Conservation (phyloP, 345 rosid genomes). For the Draba incana region DNA sequence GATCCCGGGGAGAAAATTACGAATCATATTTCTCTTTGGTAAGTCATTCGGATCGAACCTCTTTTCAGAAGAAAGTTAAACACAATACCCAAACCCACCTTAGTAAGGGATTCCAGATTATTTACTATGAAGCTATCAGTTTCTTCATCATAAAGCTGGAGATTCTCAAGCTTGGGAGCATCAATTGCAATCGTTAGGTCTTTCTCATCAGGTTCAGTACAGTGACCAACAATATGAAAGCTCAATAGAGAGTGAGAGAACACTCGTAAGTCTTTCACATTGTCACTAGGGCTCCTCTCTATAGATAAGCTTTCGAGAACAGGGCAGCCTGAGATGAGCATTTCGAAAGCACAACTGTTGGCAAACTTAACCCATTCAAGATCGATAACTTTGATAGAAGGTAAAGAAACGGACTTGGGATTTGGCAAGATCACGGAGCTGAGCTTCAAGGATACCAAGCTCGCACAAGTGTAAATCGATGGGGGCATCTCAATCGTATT, state of each 20-base stretch:
- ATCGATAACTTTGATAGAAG: background rate
- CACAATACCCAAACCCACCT: no score
- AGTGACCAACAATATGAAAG: background rate
- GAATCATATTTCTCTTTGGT: no score
- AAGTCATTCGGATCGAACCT: no score
- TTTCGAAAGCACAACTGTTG: background rate
- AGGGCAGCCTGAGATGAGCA: background rate
- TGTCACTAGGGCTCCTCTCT: background rate
- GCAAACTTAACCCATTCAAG: background rate
- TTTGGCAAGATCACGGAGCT: no score
- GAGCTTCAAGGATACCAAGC: background rate
- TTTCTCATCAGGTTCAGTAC: background rate
- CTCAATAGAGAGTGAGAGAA: background rate
- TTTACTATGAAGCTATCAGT: no score
- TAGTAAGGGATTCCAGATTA: no score
- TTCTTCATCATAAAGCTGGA: background rate
- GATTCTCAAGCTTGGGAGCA: slow-evolving; percentile 8
- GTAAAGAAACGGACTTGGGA: background rate
- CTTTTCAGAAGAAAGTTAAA: no score
- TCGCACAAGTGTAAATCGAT: background rate
- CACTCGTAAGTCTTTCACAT: background rate
- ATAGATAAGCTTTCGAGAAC: background rate
- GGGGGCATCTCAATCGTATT: background rate
- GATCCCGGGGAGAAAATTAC: no score
- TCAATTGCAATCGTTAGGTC: background rate